These are phyloP conservation scores for Aspergillus neotritici DNA, from an alignment of 2,329 filamentous ascomycete genomes.

Conservation along the genomic window DNA sequence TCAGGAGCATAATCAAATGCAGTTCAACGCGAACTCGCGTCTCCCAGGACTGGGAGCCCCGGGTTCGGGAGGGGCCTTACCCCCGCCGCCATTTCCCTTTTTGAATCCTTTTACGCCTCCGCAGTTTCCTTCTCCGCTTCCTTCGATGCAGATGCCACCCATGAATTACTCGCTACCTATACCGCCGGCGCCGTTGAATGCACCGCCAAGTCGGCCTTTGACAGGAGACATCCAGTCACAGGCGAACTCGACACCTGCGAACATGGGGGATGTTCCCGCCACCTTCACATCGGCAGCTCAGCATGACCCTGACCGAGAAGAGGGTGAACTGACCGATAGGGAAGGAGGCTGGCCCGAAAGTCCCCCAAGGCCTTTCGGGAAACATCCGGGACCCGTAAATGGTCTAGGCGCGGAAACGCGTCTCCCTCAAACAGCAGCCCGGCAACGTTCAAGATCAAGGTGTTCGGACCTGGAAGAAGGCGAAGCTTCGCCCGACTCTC, in stretches of 20 bases:
- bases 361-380: too few relatives aligned
- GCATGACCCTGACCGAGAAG: conserved; percentile 52
- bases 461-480: conserved; percentile 22
- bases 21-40: conserved; percentile 24
- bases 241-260: conserved; percentile 6
- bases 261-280: conserved; percentile 8
- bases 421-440: too few relatives aligned
- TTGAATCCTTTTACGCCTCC: conserved; percentile 30
- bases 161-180: conserved; percentile 19
- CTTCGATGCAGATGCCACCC: conserved; percentile 24
- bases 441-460: conserved; percentile 1
- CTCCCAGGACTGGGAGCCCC: conserved; percentile 27
- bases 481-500: conserved; percentile 19
- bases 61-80: conserved; percentile 17
- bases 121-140: conserved; percentile 28
- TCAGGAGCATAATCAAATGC: conserved; percentile 20
- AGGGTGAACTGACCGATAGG: conserved; percentile 71
- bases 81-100: conserved; percentile 27
- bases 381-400: background rate
- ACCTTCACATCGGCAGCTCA: conserved; percentile 22
- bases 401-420: background rate
- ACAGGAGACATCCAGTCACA: conserved; percentile 11
- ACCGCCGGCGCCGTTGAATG: conserved; percentile 12
- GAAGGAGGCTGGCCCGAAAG: conserved; percentile 38
- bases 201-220: conserved; percentile 5